Evolutionary conservation across 176 grass and related monocot genomes (phyloP).

Genomic region (Eremochloa ophiuroides): DNA sequence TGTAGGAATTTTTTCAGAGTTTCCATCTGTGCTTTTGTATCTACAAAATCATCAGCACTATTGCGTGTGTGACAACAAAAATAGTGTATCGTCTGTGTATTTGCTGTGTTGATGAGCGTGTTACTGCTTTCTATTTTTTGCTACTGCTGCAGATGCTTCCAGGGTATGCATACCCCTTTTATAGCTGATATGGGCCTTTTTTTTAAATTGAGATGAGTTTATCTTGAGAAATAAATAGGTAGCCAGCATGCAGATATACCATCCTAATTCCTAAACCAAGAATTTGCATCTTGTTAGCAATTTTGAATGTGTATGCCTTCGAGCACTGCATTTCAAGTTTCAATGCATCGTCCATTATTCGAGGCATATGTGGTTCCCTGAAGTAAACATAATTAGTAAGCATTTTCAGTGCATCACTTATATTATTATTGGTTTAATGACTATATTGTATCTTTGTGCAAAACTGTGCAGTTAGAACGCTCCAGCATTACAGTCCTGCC

Average conservation of each 20-base stretch:
- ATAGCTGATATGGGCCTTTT: not conserved
- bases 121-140: not conserved
- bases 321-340: not conserved
- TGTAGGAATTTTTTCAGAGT: not conserved
- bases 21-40: not conserved
- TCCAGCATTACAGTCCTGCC: not conserved
- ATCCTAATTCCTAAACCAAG: not conserved
- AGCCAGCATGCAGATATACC: not conserved
- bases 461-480: not conserved
- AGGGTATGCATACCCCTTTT: not conserved
- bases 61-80: not conserved
- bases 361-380: not conserved
- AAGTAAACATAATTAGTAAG: not conserved
- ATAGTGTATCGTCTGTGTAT: not conserved
- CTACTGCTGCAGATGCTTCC: not conserved
- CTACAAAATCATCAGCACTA: not conserved
- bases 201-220: not conserved
- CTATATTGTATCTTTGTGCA: not conserved
- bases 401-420: not conserved
- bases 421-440: not conserved
- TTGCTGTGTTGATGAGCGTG: not conserved
- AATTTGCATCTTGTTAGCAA: not conserved
- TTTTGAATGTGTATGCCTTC: not conserved
- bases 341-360: not conserved
- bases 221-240: not conserved